Evolutionary conservation across 768 basidiomycete genomes (phyloP), one percentile per base, ranked within the genome.

Genomic region (Suillus luteus): DNA sequence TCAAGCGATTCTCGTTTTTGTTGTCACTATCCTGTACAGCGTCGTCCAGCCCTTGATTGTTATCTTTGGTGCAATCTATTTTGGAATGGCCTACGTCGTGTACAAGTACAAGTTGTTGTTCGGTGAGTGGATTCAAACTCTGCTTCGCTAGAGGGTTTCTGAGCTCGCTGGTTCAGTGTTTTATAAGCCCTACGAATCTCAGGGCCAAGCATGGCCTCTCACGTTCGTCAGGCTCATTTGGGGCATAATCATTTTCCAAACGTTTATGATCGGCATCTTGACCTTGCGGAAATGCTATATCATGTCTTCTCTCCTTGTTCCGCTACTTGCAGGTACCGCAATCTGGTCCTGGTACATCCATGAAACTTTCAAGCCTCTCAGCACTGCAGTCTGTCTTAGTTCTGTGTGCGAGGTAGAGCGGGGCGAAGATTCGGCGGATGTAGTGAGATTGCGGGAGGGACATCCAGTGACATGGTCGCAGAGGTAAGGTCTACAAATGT

Each of bases 61-160:
- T 62, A 85, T 97, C 35, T 99, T 99, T 72, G 94, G 96, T 14
- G 93, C 96, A 1, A 79, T 96, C 59, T 99, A 99, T 78, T 99
- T 99, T 69, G 96, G 95, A n/a, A 80, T 92, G 44, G 93, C 86
- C 8, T 99, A 99, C 73, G 83, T 99, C 6, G 96, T 97, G 3
- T 99, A 98, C 85, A 99, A 99, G 81, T 97, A 99, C 80, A 96
- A 97, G 70, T 83, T 99, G 5, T 81, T 99, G 0, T 97, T 96
- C 69, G 94, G 96, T 96, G 63, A 62, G 92, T 77, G 22, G 38
- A 52, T 41, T 11, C 1, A 58, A 27, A 17, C 24, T 4, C 14
- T 22, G 10, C 59, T 40, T 27, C 41, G 33, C 10, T 4, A 19
- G 31, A 38, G 19, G 41, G 27, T 41, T 27, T 48, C 37, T 64